Conservation (phyloP, 331 rosid species). For the Rhamnella rubrinervis region DNA sequence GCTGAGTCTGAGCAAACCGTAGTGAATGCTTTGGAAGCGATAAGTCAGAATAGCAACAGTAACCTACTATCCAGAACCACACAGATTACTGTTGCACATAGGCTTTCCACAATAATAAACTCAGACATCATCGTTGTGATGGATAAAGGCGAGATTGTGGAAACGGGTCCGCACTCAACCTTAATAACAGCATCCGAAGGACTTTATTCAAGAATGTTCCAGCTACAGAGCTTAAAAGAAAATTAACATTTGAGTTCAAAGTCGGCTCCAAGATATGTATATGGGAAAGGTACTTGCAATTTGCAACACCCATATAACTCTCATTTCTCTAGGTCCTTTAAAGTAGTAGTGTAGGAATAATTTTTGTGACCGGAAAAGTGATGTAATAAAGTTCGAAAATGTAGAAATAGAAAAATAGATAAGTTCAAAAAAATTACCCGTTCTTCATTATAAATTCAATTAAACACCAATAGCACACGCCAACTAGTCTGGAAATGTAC, state of each 20-base stretch:
- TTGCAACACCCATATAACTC: conserved; percentile 14
- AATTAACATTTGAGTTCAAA: conserved; percentile 15
- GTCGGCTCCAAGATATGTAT: neutral
- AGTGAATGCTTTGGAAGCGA: conserved; percentile 60
- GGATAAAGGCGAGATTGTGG: conserved; percentile 74
- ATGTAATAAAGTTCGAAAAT: conserved; percentile 1
- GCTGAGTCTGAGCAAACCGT: conserved; percentile 78
- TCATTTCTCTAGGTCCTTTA: conserved; percentile 13
- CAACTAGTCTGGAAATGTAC: neutral
- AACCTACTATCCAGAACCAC: conserved; percentile 52
- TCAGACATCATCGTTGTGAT: conserved; percentile 73
- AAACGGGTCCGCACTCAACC: conserved; percentile 72
- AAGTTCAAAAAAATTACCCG: neutral
- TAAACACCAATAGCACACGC: neutral
- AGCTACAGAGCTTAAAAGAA: conserved; percentile 56
- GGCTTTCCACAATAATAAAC: conserved; percentile 73
- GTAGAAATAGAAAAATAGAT: conserved; percentile 8
- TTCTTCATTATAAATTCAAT: neutral
- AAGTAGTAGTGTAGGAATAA: neutral
- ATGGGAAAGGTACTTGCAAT: neutral
- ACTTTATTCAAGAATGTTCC: conserved; percentile 64
- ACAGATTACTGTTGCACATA: conserved; percentile 79
- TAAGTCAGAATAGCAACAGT: conserved; percentile 35
- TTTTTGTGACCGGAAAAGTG: neutral
- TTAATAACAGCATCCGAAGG: conserved; percentile 51